Conservation (phyloP, 352 stramenopile species). For the Phytophthora colocasiae region DNA sequence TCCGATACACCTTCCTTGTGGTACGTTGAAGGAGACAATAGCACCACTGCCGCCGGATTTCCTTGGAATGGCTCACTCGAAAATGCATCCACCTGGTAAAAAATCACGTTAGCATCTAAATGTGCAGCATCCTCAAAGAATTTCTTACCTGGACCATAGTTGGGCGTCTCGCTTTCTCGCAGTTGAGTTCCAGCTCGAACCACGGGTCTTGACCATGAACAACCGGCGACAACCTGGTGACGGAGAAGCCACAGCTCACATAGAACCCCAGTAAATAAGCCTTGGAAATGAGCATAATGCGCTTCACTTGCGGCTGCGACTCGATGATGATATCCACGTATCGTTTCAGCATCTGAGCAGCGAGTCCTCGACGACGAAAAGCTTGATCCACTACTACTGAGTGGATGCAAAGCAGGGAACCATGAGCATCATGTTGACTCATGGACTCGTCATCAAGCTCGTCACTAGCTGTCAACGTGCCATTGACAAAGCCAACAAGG, state of each 20-base stretch:
- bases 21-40: constrained; percentile 52
- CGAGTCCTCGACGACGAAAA: constrained; percentile 78
- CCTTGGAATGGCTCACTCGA: constrained; percentile 71
- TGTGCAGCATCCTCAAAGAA: background rate
- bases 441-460: constrained; percentile 80
- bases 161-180: constrained; percentile 36
- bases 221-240: constrained; percentile 70
- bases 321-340: constrained; percentile 71
- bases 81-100: constrained; percentile 73
- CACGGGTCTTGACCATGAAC: constrained; percentile 86
- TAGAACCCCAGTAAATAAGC: constrained; percentile 88
- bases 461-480: constrained; percentile 65
- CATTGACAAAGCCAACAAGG: constrained; percentile 92
- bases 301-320: constrained; percentile 56
- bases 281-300: constrained; percentile 87
- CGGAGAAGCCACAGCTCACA: constrained; percentile 78
- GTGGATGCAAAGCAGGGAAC: constrained; percentile 89
- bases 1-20: constrained; percentile 27
- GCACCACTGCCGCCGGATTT: constrained; percentile 92
- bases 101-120: background rate
- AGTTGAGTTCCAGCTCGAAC: constrained; percentile 83
- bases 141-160: constrained; percentile 51
- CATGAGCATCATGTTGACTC: constrained; percentile 75
- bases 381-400: constrained; percentile 79
- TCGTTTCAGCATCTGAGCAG: constrained; percentile 77